Base-by-base conservation (phyloP, 139 green algal genomes). In the Tetradesmus obliquus region DNA sequence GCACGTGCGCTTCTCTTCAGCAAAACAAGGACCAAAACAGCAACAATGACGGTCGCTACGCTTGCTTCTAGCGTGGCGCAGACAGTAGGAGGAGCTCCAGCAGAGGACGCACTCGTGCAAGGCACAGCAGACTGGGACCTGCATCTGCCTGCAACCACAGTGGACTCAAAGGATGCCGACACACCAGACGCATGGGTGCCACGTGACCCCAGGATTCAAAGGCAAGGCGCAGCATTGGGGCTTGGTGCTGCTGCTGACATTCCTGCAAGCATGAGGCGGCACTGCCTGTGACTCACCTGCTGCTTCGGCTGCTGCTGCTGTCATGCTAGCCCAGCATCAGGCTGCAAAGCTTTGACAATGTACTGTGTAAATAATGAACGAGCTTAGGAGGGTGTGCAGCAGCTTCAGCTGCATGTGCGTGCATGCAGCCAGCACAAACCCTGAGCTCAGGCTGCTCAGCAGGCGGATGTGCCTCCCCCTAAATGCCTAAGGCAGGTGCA, bases 101-200 rank as follows among this genome's bases (percentile, higher is more conserved):
- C 60, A 53, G 89, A 92, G 82, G 24, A 53, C 2, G 19, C 71
- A 7, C 69, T 92, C 20, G 51, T 92, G 5, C 66, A 57, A 20
- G 82, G 82, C 12, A 84, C 60, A 24, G 54, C 76, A 22, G 82
- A 92, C 20, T 92, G 89, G 89, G 89, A 82, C 24, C 53, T 85
- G 62, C 89, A 92, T 22, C n/a, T 92, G n/a, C 89, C 89, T 7
- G 89, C 89, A 7, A 82, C 90, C 7, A 55, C 72, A 6, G 72
- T 98, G 22, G 96, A 98, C 91, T 79, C 90, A 2, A 95, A 94
- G 72, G 97, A 98, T 57, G 92, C 88, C 15, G 94, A 94, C 71
- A 98, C 97, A 17, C 95, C 96, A 51, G 97, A 98, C 84, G 86
- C 91, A 76, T 99, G 98, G 98, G 91, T 99, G 0, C 94, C 94